phyloP scores from a whole-genome alignment of 306 rosid species.

The barrel medic (Medicago truncatula) region MtrunA17r5.0-ANR NC_053045.1:2385501-2386000 shows the following conservation, averaged over 20 bases:
- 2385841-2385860: background rate
- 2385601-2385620: background rate
- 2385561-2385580: background rate
- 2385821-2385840: too few relatives aligned
- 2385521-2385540: too few relatives aligned
- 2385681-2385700: background rate
- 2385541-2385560: background rate
- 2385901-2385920: background rate
- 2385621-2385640: too few relatives aligned
- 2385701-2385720: background rate
- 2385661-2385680: too few relatives aligned
- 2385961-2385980: background rate
- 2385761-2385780: constrained; percentile 7
- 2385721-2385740: background rate
- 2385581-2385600: background rate
- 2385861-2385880: background rate
- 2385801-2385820: too few relatives aligned
- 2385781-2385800: constrained; percentile 28
- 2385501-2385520: background rate
- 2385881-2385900: background rate
- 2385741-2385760: background rate
- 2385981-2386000: constrained; percentile 60
- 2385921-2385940: background rate
- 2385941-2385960: background rate
- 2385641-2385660: too few relatives aligned